Percentiles rank a stretch among this genome's conserved stretches.
Evolutionary conservation across 805 yeast species (phyloP).

Genomic region (Starmerella potacharoeniae): DNA sequence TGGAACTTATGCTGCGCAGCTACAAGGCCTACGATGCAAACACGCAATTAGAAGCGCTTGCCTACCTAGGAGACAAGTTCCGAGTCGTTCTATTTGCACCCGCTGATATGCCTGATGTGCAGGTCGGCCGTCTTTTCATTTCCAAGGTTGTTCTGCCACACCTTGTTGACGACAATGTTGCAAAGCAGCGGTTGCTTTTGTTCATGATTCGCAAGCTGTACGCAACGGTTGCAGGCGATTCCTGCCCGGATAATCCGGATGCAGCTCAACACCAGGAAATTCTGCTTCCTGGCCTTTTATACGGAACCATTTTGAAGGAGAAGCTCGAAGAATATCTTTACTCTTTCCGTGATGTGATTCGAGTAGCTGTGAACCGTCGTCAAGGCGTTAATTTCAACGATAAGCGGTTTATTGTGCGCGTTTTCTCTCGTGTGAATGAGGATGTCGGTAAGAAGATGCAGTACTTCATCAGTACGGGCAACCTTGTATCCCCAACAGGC

Average conservation of each 20-base stretch:
- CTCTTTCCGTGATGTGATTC: slow-evolving; percentile 59
- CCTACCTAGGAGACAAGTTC: slow-evolving; percentile 90
- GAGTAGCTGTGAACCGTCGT: slow-evolving; percentile 70
- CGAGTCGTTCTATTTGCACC: slow-evolving; percentile 85
- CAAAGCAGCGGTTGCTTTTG: slow-evolving; percentile 75
- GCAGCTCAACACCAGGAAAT: slow-evolving; percentile 98
- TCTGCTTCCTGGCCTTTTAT: slow-evolving; percentile 85
- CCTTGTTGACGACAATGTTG: slow-evolving; percentile 48
- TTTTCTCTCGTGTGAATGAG: slow-evolving; percentile 70
- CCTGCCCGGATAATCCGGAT: slow-evolving; percentile 96
- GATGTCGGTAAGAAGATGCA: slow-evolving; percentile 91
- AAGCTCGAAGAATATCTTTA: slow-evolving; percentile 87
- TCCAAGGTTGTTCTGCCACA: slow-evolving; percentile 82
- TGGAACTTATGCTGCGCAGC: slow-evolving; percentile 80
- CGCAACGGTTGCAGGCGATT: slow-evolving; percentile 91
- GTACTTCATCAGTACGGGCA: slow-evolving; percentile 93
- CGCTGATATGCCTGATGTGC: slow-evolving; percentile 76
- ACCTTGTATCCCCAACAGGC: slow-evolving; percentile 92
- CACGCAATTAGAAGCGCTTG: slow-evolving; percentile 79
- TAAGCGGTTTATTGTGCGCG: slow-evolving; percentile 68
- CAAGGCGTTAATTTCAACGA: slow-evolving; percentile 70
- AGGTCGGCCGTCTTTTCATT: slow-evolving; percentile 79
- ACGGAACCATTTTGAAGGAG: slow-evolving; percentile 93
- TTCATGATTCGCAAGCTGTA: slow-evolving; percentile 95
- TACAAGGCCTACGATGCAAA: slow-evolving; percentile 71